These are phyloP conservation scores for Beauveria brongniartii DNA, from an alignment of 2,329 filamentous ascomycete species.

Conservation along the genomic window DNA sequence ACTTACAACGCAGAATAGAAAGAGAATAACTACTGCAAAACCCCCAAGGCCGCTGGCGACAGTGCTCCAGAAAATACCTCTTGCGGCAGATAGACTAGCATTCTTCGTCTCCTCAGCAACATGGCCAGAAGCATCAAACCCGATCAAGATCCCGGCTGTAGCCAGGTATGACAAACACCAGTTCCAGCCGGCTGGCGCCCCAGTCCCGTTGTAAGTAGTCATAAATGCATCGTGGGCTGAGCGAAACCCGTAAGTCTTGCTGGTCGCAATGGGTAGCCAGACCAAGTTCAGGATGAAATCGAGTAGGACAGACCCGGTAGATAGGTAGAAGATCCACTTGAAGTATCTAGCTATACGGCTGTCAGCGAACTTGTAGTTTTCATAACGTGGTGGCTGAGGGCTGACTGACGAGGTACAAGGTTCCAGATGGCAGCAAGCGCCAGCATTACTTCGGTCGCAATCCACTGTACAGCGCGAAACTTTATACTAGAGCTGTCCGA, in stretches of 20 bases:
- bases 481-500: conserved; percentile 44
- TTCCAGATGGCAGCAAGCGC: conserved; percentile 42
- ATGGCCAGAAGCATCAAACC: conserved; percentile 53
- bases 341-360: conserved; percentile 31
- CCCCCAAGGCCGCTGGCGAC: conserved; percentile 48
- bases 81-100: conserved; percentile 44
- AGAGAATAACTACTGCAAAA: conserved; percentile 47
- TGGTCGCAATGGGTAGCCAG: conserved; percentile 51
- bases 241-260: conserved; percentile 49
- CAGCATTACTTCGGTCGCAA: conserved; percentile 43
- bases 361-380: not conserved
- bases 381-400: conserved; percentile 6
- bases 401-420: conserved; percentile 39
- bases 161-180: conserved; percentile 55
- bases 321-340: conserved; percentile 42
- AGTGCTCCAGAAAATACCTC: conserved; percentile 54
- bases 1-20: conserved; percentile 48
- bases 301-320: conserved; percentile 41
- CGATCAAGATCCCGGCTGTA: conserved; percentile 52
- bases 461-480: conserved; percentile 55
- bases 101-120: conserved; percentile 56
- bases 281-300: conserved; percentile 53
- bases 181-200: conserved; percentile 50
- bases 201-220: conserved; percentile 50
- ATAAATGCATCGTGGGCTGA: conserved; percentile 51